Evolutionary conservation across 2,329 filamentous ascomycete species (phyloP).

Genomic region (Dryadomyces quercivorus): DNA sequence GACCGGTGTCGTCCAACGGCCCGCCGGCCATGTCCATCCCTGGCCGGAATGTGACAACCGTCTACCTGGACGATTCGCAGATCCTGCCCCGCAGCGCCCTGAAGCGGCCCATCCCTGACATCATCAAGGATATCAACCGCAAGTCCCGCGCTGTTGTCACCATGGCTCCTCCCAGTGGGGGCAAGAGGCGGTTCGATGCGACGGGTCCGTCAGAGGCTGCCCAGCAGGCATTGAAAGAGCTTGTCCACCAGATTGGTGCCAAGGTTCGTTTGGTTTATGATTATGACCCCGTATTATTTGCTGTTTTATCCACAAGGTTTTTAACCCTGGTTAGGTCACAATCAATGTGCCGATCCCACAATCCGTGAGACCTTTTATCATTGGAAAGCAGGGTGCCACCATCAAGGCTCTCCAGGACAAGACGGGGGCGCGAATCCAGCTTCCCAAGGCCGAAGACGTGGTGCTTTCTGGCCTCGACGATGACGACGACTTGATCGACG

Average conservation of each 20-base stretch:
- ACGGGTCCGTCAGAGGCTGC: constrained; percentile 74
- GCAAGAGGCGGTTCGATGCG: constrained; percentile 69
- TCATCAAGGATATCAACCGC: constrained; percentile 84
- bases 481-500: constrained; percentile 75
- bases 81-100: constrained; percentile 66
- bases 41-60: constrained; percentile 67
- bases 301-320: constrained; percentile 19
- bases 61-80: constrained; percentile 62
- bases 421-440: constrained; percentile 80
- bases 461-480: constrained; percentile 47
- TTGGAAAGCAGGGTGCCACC: constrained; percentile 79
- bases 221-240: constrained; percentile 77
- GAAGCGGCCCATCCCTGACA: constrained; percentile 74
- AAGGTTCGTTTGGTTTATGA: constrained; percentile 41
- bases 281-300: neutral
- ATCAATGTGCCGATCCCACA: constrained; percentile 70
- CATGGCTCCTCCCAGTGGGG: constrained; percentile 60
- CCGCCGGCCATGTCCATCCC: constrained; percentile 60
- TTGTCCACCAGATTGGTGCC: constrained; percentile 75
- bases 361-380: constrained; percentile 78
- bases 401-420: constrained; percentile 85
- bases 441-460: constrained; percentile 66
- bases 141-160: constrained; percentile 79
- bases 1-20: constrained; percentile 8
- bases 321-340: constrained; percentile 25